These are phyloP conservation scores for Zygotorulaspora danielsina DNA, from an alignment of 805 yeast genomes.

Conservation along the genomic window DNA sequence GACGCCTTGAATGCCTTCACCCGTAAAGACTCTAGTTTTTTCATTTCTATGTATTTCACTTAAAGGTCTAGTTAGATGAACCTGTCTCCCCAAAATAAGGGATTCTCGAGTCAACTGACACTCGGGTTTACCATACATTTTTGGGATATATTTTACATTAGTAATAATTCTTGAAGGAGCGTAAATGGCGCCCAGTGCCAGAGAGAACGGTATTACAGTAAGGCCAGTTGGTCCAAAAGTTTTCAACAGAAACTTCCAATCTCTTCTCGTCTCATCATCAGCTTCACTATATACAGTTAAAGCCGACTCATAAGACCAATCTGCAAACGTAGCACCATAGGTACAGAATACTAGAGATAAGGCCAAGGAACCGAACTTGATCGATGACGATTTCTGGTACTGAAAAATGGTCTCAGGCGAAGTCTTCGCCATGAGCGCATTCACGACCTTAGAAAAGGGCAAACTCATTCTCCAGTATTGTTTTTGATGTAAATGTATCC, in stretches of 20 bases:
- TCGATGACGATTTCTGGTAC: conserved; percentile 16
- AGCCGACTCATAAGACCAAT: conserved; percentile 29
- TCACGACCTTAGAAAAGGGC: conserved; percentile 20
- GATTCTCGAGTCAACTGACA: conserved; percentile 27
- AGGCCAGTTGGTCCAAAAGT: conserved; percentile 26
- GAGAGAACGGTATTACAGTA: conserved; percentile 27
- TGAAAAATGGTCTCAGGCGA: conserved; percentile 23
- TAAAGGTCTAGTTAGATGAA: conserved; percentile 15
- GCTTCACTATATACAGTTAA: conserved; percentile 12
- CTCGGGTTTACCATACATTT: conserved; percentile 13
- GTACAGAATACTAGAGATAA: conserved; percentile 26
- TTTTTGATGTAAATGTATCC: too few relatives aligned
- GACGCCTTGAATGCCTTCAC: conserved; percentile 30
- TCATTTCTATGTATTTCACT: conserved; percentile 18
- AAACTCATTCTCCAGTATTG: too few relatives aligned
- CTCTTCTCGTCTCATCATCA: conserved; percentile 12
- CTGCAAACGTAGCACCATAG: conserved; percentile 30
- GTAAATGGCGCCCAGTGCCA: conserved; percentile 24
- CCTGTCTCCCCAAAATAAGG: conserved; percentile 18
- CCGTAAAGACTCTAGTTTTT: conserved; percentile 27
- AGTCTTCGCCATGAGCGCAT: conserved; percentile 20
- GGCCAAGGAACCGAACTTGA: conserved; percentile 22
- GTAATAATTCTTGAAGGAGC: conserved; percentile 30
- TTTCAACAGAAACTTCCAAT: conserved; percentile 18
- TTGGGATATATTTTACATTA: conserved; percentile 26